A percentile compares a stretch with the other conserved stretches of the same genome.
These are phyloP conservation scores for Tuber brumale DNA, from an alignment of 495 filamentous ascomycete species.

Conservation along the genomic window DNA sequence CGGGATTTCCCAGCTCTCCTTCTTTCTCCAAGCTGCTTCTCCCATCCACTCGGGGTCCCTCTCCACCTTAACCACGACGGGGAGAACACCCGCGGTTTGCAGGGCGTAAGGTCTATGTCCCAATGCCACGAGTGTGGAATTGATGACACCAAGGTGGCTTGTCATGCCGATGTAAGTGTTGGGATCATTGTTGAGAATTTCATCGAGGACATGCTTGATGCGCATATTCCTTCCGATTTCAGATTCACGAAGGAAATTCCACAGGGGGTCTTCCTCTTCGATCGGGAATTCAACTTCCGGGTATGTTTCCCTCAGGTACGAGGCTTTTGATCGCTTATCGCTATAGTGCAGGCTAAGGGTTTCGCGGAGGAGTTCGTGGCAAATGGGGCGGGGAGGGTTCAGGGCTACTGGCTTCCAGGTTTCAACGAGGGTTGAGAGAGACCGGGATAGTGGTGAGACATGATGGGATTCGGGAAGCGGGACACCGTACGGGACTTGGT, in stretches of 20 bases:
- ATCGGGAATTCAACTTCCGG: slow-evolving; percentile 22
- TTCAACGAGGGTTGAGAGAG: slow-evolving; percentile 33
- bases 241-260: slow-evolving; percentile 38
- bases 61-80: slow-evolving; percentile 33
- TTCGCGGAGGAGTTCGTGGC: slow-evolving; percentile 34
- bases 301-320: slow-evolving; percentile 17
- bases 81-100: slow-evolving; percentile 34
- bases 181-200: slow-evolving; percentile 21
- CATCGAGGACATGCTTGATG: slow-evolving; percentile 29
- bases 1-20: slow-evolving; percentile 5
- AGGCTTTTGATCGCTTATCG: slow-evolving; percentile 20
- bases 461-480: slow-evolving; percentile 27
- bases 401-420: slow-evolving; percentile 23
- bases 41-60: slow-evolving; percentile 21
- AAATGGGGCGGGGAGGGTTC: slow-evolving; percentile 24
- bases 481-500: slow-evolving; percentile 15
- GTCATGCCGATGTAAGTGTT: slow-evolving; percentile 35
- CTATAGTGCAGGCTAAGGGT: slow-evolving; percentile 32
- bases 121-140: slow-evolving; percentile 31
- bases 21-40: slow-evolving; percentile 13
- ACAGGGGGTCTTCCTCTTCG: slow-evolving; percentile 28
- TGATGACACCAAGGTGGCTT: slow-evolving; percentile 35
- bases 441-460: slow-evolving; percentile 37
- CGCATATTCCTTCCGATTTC: slow-evolving; percentile 19
- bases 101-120: slow-evolving; percentile 30